These are phyloP conservation scores for Thielaviopsis ethacetica DNA, from an alignment of 2,329 filamentous ascomycete genomes.

Conservation along the genomic window DNA sequence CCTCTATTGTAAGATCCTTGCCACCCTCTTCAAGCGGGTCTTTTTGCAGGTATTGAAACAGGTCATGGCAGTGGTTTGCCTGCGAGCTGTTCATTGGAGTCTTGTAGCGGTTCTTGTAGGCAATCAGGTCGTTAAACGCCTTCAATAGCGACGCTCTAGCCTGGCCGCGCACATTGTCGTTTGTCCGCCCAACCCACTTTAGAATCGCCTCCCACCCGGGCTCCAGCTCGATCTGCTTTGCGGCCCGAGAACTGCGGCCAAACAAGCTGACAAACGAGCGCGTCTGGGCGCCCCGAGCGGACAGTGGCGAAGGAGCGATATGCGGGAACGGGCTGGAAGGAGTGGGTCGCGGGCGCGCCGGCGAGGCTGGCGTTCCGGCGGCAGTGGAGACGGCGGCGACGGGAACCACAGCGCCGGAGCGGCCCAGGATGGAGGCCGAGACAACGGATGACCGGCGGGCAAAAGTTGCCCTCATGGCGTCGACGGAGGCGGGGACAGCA, in stretches of 20 bases:
- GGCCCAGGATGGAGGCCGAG: constrained; percentile 18
- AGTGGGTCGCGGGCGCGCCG: not conserved
- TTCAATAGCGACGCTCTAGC: constrained; percentile 42
- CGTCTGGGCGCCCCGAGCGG: not conserved
- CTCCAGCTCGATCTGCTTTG: constrained; percentile 31
- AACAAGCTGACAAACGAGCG: constrained; percentile 4
- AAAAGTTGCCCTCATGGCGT: constrained; percentile 28
- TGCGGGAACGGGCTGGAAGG: not conserved
- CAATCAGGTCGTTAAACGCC: constrained; percentile 50
- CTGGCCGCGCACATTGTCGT: constrained; percentile 49
- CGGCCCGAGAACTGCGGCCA: not conserved
- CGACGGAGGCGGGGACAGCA: not conserved
- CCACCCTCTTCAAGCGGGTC: constrained; percentile 21
- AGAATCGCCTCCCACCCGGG: constrained; percentile 59
- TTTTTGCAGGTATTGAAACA: constrained; percentile 42
- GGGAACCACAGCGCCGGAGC: constrained; percentile 20
- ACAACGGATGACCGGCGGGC: constrained; percentile 19
- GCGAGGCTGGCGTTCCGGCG: not conserved
- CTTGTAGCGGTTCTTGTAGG: constrained; percentile 31
- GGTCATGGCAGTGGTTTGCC: constrained; percentile 35
- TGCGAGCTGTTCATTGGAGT: constrained; percentile 47
- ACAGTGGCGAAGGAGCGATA: not conserved
- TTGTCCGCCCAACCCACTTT: constrained; percentile 45
- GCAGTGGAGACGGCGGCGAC: constrained; percentile 18
- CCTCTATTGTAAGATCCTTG: constrained; percentile 22